Percentiles rank a stretch among this genome's conserved stretches.
These are phyloP conservation scores for Boechera stricta DNA, from an alignment of 345 rosid genomes.

Conservation along the genomic window DNA sequence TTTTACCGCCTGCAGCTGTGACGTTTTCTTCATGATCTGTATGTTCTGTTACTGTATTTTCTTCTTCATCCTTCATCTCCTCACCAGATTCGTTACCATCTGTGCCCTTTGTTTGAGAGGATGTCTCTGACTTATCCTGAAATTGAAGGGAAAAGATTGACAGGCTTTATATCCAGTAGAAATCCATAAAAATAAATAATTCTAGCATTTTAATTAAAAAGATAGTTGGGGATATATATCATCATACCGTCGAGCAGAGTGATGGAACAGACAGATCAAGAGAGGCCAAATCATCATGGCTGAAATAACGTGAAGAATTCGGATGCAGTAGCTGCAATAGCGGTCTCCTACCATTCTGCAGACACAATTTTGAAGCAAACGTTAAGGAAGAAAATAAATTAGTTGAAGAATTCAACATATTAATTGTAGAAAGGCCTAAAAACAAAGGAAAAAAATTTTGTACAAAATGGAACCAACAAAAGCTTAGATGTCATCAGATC, in stretches of 20 bases:
- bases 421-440: neutral
- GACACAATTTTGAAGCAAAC: conserved; percentile 31
- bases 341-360: conserved; percentile 79
- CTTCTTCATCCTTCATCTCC: conserved; percentile 39
- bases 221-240: conserved; percentile 31
- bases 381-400: conserved; percentile 4
- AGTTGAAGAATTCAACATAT: conserved; percentile 11
- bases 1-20: conserved; percentile 63
- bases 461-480: conserved; percentile 1
- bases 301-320: conserved; percentile 71
- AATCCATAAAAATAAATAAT: conserved; percentile 1
- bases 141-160: conserved; percentile 3
- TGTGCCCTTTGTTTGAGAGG: conserved; percentile 46
- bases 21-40: conserved; percentile 46
- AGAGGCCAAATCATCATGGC: conserved; percentile 75
- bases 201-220: conserved; percentile 3
- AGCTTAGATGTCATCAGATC: conserved; percentile 5
- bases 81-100: conserved; percentile 48
- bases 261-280: conserved; percentile 69
- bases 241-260: conserved; percentile 65
- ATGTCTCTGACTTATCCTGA: conserved; percentile 59
- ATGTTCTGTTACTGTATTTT: conserved; percentile 35
- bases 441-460: conserved; percentile 12
- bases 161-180: conserved; percentile 18
- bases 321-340: conserved; percentile 86